Evolutionary conservation across 768 basidiomycete species (phyloP).

Genomic region (Piloderma croceum): DNA sequence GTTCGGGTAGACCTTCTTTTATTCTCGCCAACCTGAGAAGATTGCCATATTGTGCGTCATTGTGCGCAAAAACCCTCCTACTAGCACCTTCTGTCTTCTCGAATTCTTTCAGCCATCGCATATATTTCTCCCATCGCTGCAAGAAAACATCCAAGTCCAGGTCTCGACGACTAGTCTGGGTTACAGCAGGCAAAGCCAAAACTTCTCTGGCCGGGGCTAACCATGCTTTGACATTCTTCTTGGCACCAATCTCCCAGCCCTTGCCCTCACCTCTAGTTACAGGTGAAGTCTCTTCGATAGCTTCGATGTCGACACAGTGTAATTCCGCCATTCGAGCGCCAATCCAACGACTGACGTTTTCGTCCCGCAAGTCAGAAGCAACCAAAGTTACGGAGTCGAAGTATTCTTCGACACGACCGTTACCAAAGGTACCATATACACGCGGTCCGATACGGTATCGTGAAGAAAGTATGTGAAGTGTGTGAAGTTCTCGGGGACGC

Average conservation of each 20-base stretch:
- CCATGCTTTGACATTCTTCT: slow-evolving; percentile 70
- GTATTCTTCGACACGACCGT: slow-evolving; percentile 94
- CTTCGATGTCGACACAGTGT: slow-evolving; percentile 81
- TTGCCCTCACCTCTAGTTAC: slow-evolving; percentile 36
- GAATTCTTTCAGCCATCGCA: slow-evolving; percentile 58
- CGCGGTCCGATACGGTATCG: slow-evolving; percentile 84
- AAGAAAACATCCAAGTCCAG: slow-evolving; percentile 64
- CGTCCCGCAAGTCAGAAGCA: slow-evolving; percentile 71
- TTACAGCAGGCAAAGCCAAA: slow-evolving; percentile 52
- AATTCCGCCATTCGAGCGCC: slow-evolving; percentile 95
- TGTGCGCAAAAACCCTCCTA: slow-evolving; percentile 78
- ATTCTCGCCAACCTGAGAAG: slow-evolving; percentile 63
- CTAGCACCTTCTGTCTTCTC: slow-evolving; percentile 58
- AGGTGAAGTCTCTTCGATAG: slow-evolving; percentile 46
- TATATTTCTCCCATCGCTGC: slow-evolving; percentile 61
- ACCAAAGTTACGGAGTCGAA: slow-evolving; percentile 84
- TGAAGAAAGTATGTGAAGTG: slow-evolving; percentile 85
- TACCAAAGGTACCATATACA: slow-evolving; percentile 91
- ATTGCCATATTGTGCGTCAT: slow-evolving; percentile 96
- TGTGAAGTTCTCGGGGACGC: slow-evolving; percentile 79
- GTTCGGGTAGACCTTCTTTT: slow-evolving; percentile 56
- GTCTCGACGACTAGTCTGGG: slow-evolving; percentile 39
- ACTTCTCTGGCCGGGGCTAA: slow-evolving; percentile 65
- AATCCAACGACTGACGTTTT: slow-evolving; percentile 75
- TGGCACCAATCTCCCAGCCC: slow-evolving; percentile 53